phyloP scores from a whole-genome alignment of 768 basidiomycete genomes.

The Stropharia rugosoannulata region DNA sequence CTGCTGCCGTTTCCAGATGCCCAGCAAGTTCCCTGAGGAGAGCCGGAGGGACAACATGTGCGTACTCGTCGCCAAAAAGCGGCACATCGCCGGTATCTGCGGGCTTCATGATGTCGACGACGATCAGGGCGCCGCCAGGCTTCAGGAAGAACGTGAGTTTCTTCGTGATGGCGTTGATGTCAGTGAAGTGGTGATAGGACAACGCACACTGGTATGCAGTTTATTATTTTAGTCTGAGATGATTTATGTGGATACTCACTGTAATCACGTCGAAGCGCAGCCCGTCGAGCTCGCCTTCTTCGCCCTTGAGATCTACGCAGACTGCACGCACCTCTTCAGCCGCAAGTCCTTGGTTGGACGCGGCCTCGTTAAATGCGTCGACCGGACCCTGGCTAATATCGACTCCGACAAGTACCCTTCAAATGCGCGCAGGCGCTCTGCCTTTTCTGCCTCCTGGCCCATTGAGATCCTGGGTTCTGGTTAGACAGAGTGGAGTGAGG shows the following conservation, averaged over 20 bases:
- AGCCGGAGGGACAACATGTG: slow-evolving; percentile 28
- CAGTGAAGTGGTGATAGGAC: slow-evolving; percentile 63
- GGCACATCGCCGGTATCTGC: not conserved
- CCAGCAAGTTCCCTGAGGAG: too few relatives aligned
- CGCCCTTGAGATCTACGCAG: slow-evolving; percentile 47
- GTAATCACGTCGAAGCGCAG: slow-evolving; percentile 68
- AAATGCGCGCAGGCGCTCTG: too few relatives aligned
- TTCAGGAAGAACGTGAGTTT: slow-evolving; percentile 50
- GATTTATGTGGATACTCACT: slow-evolving; percentile 30
- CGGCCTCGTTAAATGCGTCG: slow-evolving; percentile 60
- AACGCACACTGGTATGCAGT: slow-evolving; percentile 47
- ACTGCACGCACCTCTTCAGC: slow-evolving; percentile 68
- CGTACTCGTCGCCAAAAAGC: slow-evolving; percentile 16
- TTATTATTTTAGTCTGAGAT: too few relatives aligned
- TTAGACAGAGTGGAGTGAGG: too few relatives aligned
- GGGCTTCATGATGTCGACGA: slow-evolving; percentile 46
- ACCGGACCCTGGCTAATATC: slow-evolving; percentile 77
- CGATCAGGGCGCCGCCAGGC: slow-evolving; percentile 54
- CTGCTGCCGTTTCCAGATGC: too few relatives aligned
- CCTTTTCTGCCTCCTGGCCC: too few relatives aligned
- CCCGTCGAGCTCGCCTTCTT: slow-evolving; percentile 47
- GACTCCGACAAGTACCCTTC: slow-evolving; percentile 70
- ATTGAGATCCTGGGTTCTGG: too few relatives aligned
- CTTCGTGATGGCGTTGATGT: slow-evolving; percentile 46
- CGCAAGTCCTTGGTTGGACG: slow-evolving; percentile 60